Evolutionary conservation across 306 rosid species (phyloP).

Genomic region (Crotalaria pallida): DNA sequence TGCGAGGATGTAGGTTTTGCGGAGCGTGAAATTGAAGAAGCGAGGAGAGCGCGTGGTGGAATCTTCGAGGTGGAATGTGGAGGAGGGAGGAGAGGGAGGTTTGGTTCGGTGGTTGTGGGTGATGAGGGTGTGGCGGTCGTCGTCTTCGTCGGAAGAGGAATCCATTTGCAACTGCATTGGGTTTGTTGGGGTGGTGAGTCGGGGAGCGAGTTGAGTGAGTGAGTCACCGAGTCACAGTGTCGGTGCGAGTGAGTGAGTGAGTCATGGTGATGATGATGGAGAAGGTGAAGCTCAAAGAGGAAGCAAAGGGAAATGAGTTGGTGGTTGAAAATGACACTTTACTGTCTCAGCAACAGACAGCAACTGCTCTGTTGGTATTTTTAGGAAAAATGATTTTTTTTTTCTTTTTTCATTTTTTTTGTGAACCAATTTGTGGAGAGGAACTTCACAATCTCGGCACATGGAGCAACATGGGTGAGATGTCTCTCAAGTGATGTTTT

Average conservation of each 20-base stretch:
- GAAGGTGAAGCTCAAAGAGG: neutral
- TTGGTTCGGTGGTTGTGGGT: slow-evolving; percentile 46
- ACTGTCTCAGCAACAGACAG: neutral
- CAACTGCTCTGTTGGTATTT: no score
- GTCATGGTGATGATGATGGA: neutral
- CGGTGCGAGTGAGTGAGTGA: slow-evolving; percentile 16
- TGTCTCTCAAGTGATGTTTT: no score
- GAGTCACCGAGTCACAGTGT: neutral
- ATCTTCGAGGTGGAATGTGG: slow-evolving; percentile 52
- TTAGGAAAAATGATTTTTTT: no score
- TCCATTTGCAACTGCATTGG: slow-evolving; percentile 49
- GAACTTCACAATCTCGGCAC: no score
- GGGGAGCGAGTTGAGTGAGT: neutral
- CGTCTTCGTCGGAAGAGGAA: slow-evolving; percentile 77
- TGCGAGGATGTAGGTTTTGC: slow-evolving; percentile 46
- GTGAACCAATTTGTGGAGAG: no score
- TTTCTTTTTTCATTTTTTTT: no score
- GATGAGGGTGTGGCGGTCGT: slow-evolving; percentile 68
- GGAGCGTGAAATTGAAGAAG: slow-evolving; percentile 26
- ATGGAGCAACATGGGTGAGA: no score
- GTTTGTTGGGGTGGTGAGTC: slow-evolving; percentile 10
- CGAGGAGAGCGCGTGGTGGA: slow-evolving; percentile 28
- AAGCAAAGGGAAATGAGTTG: slow-evolving; percentile 13
- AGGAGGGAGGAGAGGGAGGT: slow-evolving; percentile 22
- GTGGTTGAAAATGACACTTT: slow-evolving; percentile 29